Conservation (phyloP, 2,329 filamentous ascomycete genomes). For the Fusarium miscanthi region DNA sequence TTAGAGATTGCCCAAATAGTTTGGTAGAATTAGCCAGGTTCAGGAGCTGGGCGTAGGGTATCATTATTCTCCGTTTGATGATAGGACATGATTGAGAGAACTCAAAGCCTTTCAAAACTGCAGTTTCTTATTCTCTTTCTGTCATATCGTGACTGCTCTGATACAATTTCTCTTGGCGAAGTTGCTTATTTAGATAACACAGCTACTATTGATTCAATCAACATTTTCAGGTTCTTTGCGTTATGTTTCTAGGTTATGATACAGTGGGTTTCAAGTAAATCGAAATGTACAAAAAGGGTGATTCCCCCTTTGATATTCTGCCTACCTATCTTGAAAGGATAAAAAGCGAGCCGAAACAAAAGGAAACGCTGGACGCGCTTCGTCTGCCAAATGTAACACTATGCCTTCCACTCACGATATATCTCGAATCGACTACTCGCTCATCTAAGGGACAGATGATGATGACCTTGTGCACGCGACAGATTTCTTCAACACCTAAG, state of each 20-base stretch:
- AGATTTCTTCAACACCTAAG: not conserved
- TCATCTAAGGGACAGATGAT: not conserved
- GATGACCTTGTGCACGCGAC: not conserved
- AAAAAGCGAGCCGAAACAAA: not conserved
- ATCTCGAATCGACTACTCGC: not conserved
- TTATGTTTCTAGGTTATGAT: slow-evolving; percentile 44
- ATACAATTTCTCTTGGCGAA: not conserved
- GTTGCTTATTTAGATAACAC: not conserved
- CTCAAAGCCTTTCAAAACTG: not conserved
- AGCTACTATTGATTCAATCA: not conserved
- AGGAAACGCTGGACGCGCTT: not conserved
- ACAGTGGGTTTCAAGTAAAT: not conserved
- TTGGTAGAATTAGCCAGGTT: too few relatives aligned
- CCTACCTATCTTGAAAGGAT: not conserved
- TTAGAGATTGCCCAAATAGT: not conserved
- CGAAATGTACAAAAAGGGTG: slow-evolving; percentile 24
- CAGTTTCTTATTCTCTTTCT: not conserved
- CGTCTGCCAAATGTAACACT: not conserved
- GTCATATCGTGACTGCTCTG: not conserved
- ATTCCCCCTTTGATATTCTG: not conserved
- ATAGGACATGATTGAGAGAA: not conserved
- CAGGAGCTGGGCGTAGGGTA: not conserved
- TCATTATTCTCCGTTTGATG: not conserved
- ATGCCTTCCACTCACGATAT: not conserved
- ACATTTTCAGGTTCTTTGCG: not conserved